Evolutionary conservation across 2,329 filamentous ascomycete genomes (phyloP).

Genomic region (Botrytis paeoniae): DNA sequence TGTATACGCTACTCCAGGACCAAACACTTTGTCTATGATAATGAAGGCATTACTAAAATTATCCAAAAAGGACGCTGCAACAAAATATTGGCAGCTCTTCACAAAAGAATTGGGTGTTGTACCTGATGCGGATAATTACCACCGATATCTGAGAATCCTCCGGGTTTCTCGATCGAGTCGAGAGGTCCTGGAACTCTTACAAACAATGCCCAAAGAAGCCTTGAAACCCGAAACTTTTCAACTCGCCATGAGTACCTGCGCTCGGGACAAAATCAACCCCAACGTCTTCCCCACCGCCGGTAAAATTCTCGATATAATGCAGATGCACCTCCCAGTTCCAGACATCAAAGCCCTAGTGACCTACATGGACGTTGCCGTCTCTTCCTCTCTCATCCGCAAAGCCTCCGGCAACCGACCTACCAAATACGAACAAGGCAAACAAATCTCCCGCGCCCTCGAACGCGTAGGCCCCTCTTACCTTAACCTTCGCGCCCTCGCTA

Average conservation of each 20-base stretch:
- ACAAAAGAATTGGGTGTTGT: slow-evolving; percentile 58
- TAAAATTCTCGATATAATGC: slow-evolving; percentile 64
- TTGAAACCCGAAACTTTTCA: slow-evolving; percentile 58
- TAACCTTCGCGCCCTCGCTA: slow-evolving; percentile 32
- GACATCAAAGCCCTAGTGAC: slow-evolving; percentile 51
- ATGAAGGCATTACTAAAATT: slow-evolving; percentile 61
- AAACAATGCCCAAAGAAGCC: slow-evolving; percentile 47
- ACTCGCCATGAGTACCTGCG: slow-evolving; percentile 70
- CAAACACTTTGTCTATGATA: slow-evolving; percentile 65
- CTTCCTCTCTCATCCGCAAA: slow-evolving; percentile 36
- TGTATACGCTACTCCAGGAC: slow-evolving; percentile 46
- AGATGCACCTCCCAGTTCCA: slow-evolving; percentile 42
- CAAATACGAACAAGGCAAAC: slow-evolving; percentile 40
- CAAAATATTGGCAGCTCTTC: slow-evolving; percentile 75
- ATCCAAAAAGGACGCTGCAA: slow-evolving; percentile 58
- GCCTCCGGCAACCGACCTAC: slow-evolving; percentile 38
- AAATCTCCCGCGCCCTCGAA: slow-evolving; percentile 50
- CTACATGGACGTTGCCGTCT: slow-evolving; percentile 56
- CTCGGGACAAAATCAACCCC: slow-evolving; percentile 73
- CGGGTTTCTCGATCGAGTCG: slow-evolving; percentile 63
- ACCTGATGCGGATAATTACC: slow-evolving; percentile 71
- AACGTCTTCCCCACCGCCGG: slow-evolving; percentile 64
- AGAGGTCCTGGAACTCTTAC: slow-evolving; percentile 58
- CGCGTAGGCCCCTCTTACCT: slow-evolving; percentile 40
- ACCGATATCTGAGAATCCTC: slow-evolving; percentile 65